phyloP scores from a whole-genome alignment of 2,329 filamentous ascomycete species.

The Sarocladium oryzae region DNA sequence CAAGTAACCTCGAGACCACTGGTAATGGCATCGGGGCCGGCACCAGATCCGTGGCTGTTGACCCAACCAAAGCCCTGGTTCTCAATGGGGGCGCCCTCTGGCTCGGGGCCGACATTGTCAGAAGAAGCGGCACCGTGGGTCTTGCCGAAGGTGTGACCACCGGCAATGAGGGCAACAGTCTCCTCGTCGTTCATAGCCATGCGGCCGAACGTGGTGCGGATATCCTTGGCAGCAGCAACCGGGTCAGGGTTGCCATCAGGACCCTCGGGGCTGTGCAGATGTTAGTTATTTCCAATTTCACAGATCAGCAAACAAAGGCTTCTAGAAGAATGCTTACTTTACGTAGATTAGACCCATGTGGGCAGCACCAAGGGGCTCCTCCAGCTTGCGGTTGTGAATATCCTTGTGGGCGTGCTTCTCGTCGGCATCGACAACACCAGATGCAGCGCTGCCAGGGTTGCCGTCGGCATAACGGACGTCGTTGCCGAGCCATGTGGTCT shows the following conservation, averaged over 20 bases:
- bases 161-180: constrained; percentile 72
- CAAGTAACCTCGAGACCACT: constrained; percentile 73
- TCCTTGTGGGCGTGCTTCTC: constrained; percentile 36
- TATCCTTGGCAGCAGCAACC: constrained; percentile 61
- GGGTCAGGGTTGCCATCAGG: constrained; percentile 68
- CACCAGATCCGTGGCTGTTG: constrained; percentile 58
- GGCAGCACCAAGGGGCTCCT: constrained; percentile 59
- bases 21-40: constrained; percentile 68
- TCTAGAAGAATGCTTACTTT: constrained; percentile 33
- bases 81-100: constrained; percentile 57
- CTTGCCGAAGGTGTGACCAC: constrained; percentile 76
- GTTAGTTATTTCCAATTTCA: too few species aligned
- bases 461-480: constrained; percentile 59
- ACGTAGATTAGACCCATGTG: constrained; percentile 75
- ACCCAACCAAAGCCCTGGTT: constrained; percentile 67
- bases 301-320: too few species aligned
- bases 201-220: constrained; percentile 66
- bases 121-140: constrained; percentile 65
- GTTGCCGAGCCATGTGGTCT: constrained; percentile 67
- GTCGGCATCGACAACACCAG: constrained; percentile 26
- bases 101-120: constrained; percentile 60
- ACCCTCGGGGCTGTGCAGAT: constrained; percentile 51
- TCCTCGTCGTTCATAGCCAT: constrained; percentile 84
- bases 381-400: constrained; percentile 56
- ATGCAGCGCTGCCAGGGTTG: constrained; percentile 32